Percentiles rank a stretch among this genome's conserved stretches.
Conservation (phyloP, 352 stramenopile species). For the Phytophthora ohioensis region DNA sequence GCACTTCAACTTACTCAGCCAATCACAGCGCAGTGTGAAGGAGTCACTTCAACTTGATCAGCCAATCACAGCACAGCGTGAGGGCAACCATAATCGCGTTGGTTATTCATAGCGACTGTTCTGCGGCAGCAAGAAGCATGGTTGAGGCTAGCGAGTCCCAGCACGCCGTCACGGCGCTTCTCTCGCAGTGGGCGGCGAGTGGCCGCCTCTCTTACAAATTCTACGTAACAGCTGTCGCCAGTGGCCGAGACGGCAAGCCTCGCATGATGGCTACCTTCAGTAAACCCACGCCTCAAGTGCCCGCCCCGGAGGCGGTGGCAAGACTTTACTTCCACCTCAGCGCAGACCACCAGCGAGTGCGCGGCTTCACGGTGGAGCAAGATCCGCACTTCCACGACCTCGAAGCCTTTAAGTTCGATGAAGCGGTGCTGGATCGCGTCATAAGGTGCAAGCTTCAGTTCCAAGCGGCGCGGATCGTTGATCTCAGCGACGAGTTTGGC, state of each 20-base stretch:
- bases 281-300: conserved; percentile 53
- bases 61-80: conserved; percentile 20
- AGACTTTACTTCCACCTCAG: conserved; percentile 70
- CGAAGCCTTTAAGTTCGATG: conserved; percentile 55
- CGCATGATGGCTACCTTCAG: conserved; percentile 72
- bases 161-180: conserved; percentile 51
- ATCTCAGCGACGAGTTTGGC: conserved; percentile 71
- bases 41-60: conserved; percentile 28
- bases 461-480: conserved; percentile 48
- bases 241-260: conserved; percentile 42
- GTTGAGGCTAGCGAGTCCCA: conserved; percentile 47
- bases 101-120: too few relatives aligned
- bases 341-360: conserved; percentile 46
- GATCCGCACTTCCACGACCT: conserved; percentile 70
- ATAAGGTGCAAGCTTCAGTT: conserved; percentile 67
- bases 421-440: conserved; percentile 61
- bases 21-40: conserved; percentile 11
- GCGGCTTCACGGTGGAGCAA: conserved; percentile 68
- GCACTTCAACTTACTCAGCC: conserved; percentile 31
- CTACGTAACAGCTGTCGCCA: conserved; percentile 42
- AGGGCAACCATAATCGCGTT: too few relatives aligned
- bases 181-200: conserved; percentile 48
- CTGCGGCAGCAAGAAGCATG: conserved; percentile 12
- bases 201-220: conserved; percentile 70
- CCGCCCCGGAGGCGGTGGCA: conserved; percentile 55